Evolutionary conservation across 1,139 yeast species (phyloP).

Genomic region (Eremothecium sinecaudum): DNA sequence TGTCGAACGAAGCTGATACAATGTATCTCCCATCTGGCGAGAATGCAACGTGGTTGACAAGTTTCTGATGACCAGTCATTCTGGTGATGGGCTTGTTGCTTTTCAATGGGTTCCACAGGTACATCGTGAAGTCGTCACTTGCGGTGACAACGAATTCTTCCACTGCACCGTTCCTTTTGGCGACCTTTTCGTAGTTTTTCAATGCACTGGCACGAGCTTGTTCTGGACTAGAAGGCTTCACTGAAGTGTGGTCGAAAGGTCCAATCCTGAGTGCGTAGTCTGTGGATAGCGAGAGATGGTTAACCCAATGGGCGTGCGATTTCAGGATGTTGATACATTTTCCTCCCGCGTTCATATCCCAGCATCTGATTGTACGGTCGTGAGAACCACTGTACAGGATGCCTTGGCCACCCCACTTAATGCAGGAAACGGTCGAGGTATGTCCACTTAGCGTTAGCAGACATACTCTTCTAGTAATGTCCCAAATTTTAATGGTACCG

Average conservation of each 20-base stretch:
- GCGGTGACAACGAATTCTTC: conserved; percentile 89
- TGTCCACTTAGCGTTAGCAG: conserved; percentile 77
- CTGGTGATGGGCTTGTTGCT: conserved; percentile 75
- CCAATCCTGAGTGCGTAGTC: conserved; percentile 84
- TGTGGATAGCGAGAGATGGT: conserved; percentile 83
- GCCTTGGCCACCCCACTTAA: conserved; percentile 91
- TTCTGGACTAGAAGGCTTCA: conserved; percentile 38
- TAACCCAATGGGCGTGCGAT: conserved; percentile 97
- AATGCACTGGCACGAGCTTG: conserved; percentile 55
- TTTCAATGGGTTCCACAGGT: conserved; percentile 86
- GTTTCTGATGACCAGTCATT: conserved; percentile 96
- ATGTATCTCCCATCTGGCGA: conserved; percentile 91
- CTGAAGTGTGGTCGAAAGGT: conserved; percentile 60
- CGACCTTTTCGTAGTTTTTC: conserved; percentile 66
- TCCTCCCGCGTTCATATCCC: conserved; percentile 74
- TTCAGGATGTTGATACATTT: conserved; percentile 68
- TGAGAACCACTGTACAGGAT: conserved; percentile 85
- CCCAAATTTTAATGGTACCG: conserved; percentile 87
- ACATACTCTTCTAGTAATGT: conserved; percentile 62
- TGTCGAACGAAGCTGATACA: conserved; percentile 92
- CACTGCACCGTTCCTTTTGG: conserved; percentile 53
- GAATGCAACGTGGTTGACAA: conserved; percentile 90
- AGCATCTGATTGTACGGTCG: conserved; percentile 85
- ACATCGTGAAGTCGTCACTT: conserved; percentile 96
- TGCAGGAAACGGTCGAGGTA: conserved; percentile 81